Evolutionary conservation across 768 basidiomycete genomes (phyloP), one percentile per base, ranked within the genome.

Genomic region (Xanthoconium stramineum): DNA sequence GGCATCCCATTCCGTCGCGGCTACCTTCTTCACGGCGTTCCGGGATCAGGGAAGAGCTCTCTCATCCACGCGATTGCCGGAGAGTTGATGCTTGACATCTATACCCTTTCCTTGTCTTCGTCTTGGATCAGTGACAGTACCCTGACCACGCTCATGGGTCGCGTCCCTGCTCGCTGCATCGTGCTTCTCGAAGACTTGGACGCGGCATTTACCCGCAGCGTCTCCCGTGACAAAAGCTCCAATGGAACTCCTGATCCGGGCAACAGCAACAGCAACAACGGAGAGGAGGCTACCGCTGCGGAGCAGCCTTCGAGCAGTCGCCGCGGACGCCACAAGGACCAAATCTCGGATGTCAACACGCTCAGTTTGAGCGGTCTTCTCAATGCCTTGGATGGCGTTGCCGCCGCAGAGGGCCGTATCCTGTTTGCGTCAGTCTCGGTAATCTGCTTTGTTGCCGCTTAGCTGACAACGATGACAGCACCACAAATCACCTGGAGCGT

Each of bases 1-100:
- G 92, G 92, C 49, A 93, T 94, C 61, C 92, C 92, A 32, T 94
- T 91, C 82, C 88, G 92, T 52, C 83, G 92, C 53, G 92, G 92
- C 6, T 92, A 91, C 69, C 81, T 93, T 49, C 78, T 93, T 24
- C 85, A 92, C 62, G 89, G 90, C 60, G 87, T 91, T 29, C 86
- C 91, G 12, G 92, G 91, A 47, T 89, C 88, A 29, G 91, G 91
- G 46, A 94, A 94, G 75, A 88, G 86, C 20, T 91, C 89, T 19
- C 78, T 93, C 53, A 91, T 94, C 63, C 90, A 94, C 60, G 83
- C 92, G 14, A 83, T 94, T 30, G 94, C 94, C 9, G 93, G 93
- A 45, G 87, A 90, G 67, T 80, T 97, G 58, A 84, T 86, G 76
- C 85, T 97, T 44, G 91, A 94, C 76, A 91, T 97, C 64, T 95